phyloP scores from a whole-genome alignment of 768 basidiomycete species.

The Solioccasus polychromus region DNA sequence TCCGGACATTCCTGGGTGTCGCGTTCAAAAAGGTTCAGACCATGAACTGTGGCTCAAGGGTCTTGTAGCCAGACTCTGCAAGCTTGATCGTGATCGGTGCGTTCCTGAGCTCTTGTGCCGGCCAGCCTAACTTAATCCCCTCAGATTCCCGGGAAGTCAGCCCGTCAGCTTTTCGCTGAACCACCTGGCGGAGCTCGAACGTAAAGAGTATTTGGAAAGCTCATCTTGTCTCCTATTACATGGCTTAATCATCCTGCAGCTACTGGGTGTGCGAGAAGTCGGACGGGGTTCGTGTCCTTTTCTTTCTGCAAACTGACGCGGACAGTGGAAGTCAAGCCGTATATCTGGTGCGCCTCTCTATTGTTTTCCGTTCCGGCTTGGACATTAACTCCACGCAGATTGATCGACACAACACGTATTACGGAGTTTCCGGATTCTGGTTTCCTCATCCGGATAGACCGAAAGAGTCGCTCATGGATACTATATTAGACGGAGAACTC shows the following conservation, averaged over 20 bases:
- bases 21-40: conserved; percentile 51
- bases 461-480: conserved; percentile 64
- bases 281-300: conserved; percentile 88
- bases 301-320: conserved; percentile 68
- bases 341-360: conserved; percentile 62
- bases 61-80: conserved; percentile 64
- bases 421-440: conserved; percentile 68
- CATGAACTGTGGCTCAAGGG: conserved; percentile 65
- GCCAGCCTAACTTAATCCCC: conserved; percentile 5
- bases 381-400: conserved; percentile 51
- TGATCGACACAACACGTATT: conserved; percentile 90
- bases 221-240: background rate
- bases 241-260: conserved; percentile 41
- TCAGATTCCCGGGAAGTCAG: conserved; percentile 92
- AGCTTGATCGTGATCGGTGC: conserved; percentile 62
- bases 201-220: conserved; percentile 59
- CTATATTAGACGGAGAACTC: conserved; percentile 90
- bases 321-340: conserved; percentile 52
- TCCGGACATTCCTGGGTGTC: conserved; percentile 69
- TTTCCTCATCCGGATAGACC: conserved; percentile 88
- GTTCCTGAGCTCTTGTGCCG: conserved; percentile 17
- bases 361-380: background rate
- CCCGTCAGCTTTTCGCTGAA: conserved; percentile 82
- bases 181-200: conserved; percentile 75
- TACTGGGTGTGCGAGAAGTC: conserved; percentile 99